phyloP scores from a whole-genome alignment of 495 filamentous ascomycete genomes.

The Terfezia boudieri region DNA sequence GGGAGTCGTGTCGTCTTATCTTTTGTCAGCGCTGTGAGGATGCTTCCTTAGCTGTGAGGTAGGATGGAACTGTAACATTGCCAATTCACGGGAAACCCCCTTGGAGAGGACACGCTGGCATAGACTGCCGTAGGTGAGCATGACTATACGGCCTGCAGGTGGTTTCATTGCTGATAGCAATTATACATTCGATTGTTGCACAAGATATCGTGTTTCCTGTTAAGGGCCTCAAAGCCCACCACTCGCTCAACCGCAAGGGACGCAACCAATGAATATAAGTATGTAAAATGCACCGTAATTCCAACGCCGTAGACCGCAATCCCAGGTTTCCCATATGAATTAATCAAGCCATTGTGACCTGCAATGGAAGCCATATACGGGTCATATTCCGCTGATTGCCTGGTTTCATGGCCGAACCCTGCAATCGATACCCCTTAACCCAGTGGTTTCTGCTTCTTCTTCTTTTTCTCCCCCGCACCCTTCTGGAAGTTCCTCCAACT shows the following conservation, averaged over 20 bases:
- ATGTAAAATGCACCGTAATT: too few relatives aligned
- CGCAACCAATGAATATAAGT: too few relatives aligned
- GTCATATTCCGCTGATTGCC: too few relatives aligned
- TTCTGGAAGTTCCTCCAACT: conserved; percentile 91
- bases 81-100: not conserved
- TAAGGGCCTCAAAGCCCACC: too few relatives aligned
- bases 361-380: too few relatives aligned
- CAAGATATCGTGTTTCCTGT: too few relatives aligned
- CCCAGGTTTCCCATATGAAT: too few relatives aligned
- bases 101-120: not conserved
- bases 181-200: too few relatives aligned
- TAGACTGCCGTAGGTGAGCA: not conserved
- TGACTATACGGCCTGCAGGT: not conserved
- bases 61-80: not conserved
- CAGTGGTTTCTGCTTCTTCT: conserved; percentile 81
- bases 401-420: not conserved
- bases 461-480: conserved; percentile 52
- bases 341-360: too few relatives aligned
- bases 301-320: too few relatives aligned
- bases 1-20: not conserved
- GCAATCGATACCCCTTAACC: conserved; percentile 23
- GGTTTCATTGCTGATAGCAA: too few relatives aligned
- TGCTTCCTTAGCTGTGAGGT: not conserved
- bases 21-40: not conserved
- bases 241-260: too few relatives aligned